phyloP scores from a whole-genome alignment of 306 rosid genomes.

The Cucumis cinereus region DNA sequence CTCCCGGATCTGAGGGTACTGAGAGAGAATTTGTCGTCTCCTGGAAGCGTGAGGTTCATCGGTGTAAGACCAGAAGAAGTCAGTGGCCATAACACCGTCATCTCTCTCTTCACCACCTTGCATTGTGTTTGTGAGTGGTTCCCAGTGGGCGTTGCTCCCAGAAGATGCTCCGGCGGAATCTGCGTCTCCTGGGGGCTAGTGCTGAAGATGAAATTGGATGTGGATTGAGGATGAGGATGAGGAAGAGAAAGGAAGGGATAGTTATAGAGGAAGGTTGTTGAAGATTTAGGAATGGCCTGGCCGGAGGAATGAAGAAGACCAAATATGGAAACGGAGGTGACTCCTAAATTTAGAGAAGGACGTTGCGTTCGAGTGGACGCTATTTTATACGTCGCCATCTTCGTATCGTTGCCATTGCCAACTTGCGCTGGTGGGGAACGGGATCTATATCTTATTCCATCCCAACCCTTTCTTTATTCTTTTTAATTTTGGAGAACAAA shows the following conservation, averaged over 20 bases:
- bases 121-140: slow-evolving; percentile 8
- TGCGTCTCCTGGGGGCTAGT: slow-evolving; percentile 3
- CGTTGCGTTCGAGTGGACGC: background rate
- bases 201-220: background rate
- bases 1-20: slow-evolving; percentile 73
- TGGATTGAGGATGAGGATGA: background rate
- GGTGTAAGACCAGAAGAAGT: slow-evolving; percentile 87
- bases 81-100: slow-evolving; percentile 49
- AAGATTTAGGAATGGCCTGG: background rate
- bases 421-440: background rate
- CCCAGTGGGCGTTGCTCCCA: background rate
- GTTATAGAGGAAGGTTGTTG: background rate
- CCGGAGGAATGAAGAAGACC: background rate
- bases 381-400: background rate
- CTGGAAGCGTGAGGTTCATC: slow-evolving; percentile 91
- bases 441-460: background rate
- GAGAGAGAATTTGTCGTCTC: slow-evolving; percentile 85
- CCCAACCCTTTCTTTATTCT: too few species aligned
- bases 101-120: slow-evolving; percentile 16
- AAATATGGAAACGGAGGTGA: background rate
- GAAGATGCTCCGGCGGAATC: background rate
- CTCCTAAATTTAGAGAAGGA: background rate
- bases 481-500: too few species aligned
- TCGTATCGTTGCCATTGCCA: background rate
- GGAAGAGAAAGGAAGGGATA: background rate